Evolutionary conservation across 768 basidiomycete genomes (phyloP).

Genomic region (Podaxis pistillaris): DNA sequence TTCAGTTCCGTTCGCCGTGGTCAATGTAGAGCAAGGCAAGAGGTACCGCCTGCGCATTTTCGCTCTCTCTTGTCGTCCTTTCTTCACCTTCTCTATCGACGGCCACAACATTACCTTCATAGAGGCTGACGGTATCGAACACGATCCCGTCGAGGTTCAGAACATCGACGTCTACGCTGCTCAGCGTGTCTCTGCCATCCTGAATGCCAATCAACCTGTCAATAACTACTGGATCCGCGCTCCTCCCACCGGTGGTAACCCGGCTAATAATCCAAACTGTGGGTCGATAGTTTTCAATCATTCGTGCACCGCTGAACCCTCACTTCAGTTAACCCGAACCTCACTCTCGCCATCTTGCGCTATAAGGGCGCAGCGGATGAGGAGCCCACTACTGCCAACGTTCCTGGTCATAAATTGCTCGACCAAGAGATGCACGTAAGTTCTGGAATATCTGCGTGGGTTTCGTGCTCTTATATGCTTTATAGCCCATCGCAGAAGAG

Average conservation of each 20-base stretch:
- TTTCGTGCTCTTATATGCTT: slow-evolving; percentile 10
- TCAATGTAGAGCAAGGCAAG: slow-evolving; percentile 39
- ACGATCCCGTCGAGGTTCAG: slow-evolving; percentile 34
- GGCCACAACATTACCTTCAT: slow-evolving; percentile 28
- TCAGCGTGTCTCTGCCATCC: slow-evolving; percentile 27
- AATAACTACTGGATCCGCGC: slow-evolving; percentile 41
- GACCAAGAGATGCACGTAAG: slow-evolving; percentile 10
- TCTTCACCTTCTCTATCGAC: slow-evolving; percentile 38
- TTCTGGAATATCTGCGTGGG: too few species aligned
- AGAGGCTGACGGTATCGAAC: slow-evolving; percentile 32
- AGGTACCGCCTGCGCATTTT: slow-evolving; percentile 56
- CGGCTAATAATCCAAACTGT: slow-evolving; percentile 12
- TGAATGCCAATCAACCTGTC: slow-evolving; percentile 24
- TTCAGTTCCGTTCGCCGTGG: slow-evolving; percentile 24
- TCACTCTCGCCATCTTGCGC: slow-evolving; percentile 39
- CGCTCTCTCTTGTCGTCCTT: slow-evolving; percentile 43
- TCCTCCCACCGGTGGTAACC: slow-evolving; percentile 34
- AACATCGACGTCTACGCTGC: slow-evolving; percentile 35
- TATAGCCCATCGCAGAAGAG: slow-evolving; percentile 17
- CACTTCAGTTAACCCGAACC: slow-evolving; percentile 27
- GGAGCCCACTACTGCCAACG: slow-evolving; percentile 29
- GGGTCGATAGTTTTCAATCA: neutral
- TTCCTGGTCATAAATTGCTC: slow-evolving; percentile 18
- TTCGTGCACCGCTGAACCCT: neutral
- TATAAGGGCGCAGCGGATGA: slow-evolving; percentile 36